phyloP scores from a whole-genome alignment of 495 filamentous ascomycete genomes.

The Choiromyces venosus region DNA sequence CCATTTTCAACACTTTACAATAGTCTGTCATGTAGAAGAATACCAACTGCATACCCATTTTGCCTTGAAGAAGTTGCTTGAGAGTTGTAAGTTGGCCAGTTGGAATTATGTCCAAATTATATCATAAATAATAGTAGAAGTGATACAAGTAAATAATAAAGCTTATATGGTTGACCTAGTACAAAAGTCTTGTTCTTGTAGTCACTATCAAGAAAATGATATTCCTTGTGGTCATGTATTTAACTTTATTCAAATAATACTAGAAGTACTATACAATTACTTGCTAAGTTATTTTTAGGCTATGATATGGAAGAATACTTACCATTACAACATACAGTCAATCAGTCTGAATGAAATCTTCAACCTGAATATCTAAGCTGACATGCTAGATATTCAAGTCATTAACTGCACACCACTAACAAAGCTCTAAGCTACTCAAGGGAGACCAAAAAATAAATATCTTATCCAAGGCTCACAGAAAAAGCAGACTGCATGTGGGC shows the following conservation, averaged over 20 bases:
- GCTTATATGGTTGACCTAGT: neutral
- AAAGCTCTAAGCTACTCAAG: too few species aligned
- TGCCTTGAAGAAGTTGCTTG: neutral
- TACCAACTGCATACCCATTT: neutral
- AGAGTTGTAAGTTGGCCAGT: neutral
- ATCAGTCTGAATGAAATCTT: neutral
- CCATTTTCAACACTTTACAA: neutral
- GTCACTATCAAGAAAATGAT: neutral
- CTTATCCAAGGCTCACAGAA: neutral
- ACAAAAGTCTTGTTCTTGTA: neutral
- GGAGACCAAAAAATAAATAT: neutral
- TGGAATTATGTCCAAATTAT: neutral
- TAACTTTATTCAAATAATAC: neutral
- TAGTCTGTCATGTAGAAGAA: neutral
- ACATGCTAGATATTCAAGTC: too few species aligned
- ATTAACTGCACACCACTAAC: too few species aligned
- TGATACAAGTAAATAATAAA: neutral
- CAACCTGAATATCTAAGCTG: too few species aligned
- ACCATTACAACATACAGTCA: neutral
- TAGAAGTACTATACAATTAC: too few species aligned
- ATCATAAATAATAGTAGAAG: neutral
- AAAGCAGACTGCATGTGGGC: neutral
- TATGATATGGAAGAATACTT: neutral
- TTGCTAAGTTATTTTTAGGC: too few species aligned
- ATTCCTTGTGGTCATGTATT: neutral